These are phyloP conservation scores for Cystofilobasidium macerans DNA, from an alignment of 768 basidiomycete species.

Conservation along the genomic window DNA sequence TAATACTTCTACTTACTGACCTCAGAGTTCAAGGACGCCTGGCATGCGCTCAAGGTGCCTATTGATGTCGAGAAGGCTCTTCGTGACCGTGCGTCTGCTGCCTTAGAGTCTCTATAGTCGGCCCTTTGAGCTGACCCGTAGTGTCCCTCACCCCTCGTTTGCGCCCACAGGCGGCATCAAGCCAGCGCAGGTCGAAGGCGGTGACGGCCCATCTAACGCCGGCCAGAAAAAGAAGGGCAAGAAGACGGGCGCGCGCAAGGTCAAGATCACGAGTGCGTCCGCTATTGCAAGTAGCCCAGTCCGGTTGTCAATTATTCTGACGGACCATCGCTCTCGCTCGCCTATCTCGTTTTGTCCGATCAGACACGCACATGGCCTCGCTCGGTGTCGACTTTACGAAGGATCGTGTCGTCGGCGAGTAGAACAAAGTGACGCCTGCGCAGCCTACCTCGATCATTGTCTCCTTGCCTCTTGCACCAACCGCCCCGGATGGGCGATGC, in stretches of 20 bases:
- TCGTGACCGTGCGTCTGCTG: conserved; percentile 49
- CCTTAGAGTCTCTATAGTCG: neutral
- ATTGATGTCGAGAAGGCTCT: conserved; percentile 73
- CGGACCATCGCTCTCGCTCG: neutral
- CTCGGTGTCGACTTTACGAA: conserved; percentile 60
- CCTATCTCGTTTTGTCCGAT: neutral
- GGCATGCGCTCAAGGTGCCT: conserved; percentile 74
- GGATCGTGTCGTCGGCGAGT: conserved; percentile 39
- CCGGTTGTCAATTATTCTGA: conserved; percentile 39
- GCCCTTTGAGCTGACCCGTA: neutral
- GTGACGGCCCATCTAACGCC: conserved; percentile 47
- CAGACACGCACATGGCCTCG: conserved; percentile 17
- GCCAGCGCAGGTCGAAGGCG: conserved; percentile 35
- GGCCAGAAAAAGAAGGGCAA: conserved; percentile 69
- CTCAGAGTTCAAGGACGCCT: conserved; percentile 73
- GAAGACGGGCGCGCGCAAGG: conserved; percentile 59
- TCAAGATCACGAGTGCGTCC: conserved; percentile 79
- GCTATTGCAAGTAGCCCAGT: conserved; percentile 35
- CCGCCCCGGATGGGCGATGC: no score
- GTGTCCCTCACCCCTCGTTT: neutral
- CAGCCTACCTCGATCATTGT: no score
- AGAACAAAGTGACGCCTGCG: neutral
- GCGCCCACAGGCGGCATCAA: conserved; percentile 58
- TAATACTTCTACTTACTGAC: neutral
- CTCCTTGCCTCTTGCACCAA: no score